Base-by-base conservation (phyloP, 331 rosid species). In the Quercus lobata region DNA sequence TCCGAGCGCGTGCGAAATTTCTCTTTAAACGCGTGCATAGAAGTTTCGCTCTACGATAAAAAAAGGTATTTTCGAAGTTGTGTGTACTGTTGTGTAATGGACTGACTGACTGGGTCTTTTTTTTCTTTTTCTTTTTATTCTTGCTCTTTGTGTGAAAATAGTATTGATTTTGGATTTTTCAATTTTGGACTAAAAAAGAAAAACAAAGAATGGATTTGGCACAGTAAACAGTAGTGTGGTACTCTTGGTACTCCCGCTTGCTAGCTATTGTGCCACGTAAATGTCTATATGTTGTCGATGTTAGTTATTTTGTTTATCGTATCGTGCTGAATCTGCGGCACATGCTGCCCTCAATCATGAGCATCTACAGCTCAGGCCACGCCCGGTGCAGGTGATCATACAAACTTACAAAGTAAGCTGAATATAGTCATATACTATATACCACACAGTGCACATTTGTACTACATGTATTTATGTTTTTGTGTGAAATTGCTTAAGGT, bases 1-100 rank as follows among this genome's bases (percentile, higher is more conserved):
- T 27, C 53, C 17, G 12, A 29, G 80, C 93, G 88, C 92, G 95
- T 88, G 92, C 86, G 88, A 85, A 58, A 79, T 72, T 57, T 53
- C 65, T 73, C 88, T 85, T 91, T 89, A 57, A 82, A 85, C 89
- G 93, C 97, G 90, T 89, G 94, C 91, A 19, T 58, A 61, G 84
- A 76, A 86, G 82, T 81, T 80, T 82, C 80, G 83, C 34, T 16
- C 5, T 75, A 88, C 92, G 78, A 88, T 72, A 58, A 72, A 75
- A 72, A 75, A 73, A 80, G 79, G 30, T 30, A 70, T 79, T 72
- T n/a, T 34, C 57, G 35, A 34, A 80, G 74, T 24, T 2, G 71
- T 2, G 71, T 1, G 63, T 4, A 24, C 5, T 2, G 71, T 30
- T 1, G 63, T 4, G 30, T 7, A 0, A 18, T 19, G 2, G 29